Conservation (phyloP, 2,329 filamentous ascomycete genomes). For the Tolypocladium album region DNA sequence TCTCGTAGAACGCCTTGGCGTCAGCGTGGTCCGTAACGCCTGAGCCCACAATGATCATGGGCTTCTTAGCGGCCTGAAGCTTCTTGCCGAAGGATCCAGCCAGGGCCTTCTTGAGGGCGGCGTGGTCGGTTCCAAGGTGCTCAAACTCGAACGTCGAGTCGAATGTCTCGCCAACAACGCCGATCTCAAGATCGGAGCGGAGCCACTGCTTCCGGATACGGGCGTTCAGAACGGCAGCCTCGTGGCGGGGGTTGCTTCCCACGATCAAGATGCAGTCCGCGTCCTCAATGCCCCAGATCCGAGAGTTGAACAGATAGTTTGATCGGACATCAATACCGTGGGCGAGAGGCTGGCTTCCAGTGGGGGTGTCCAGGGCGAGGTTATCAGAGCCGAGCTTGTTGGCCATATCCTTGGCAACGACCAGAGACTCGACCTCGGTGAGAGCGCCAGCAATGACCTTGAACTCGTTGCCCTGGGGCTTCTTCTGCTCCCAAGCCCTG, state of each 20-base stretch:
- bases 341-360: slow-evolving; percentile 71
- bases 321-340: slow-evolving; percentile 90
- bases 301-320: slow-evolving; percentile 96
- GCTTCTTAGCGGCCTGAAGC: slow-evolving; percentile 74
- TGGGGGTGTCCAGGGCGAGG: slow-evolving; percentile 80
- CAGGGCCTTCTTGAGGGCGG: slow-evolving; percentile 74
- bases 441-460: slow-evolving; percentile 89
- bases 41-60: slow-evolving; percentile 95
- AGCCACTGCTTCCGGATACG: slow-evolving; percentile 98
- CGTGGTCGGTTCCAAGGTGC: slow-evolving; percentile 71
- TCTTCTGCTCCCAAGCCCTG: slow-evolving; percentile 66
- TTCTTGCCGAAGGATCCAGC: slow-evolving; percentile 87
- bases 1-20: slow-evolving; percentile 87
- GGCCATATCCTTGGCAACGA: slow-evolving; percentile 93
- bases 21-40: slow-evolving; percentile 85
- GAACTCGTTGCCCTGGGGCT: slow-evolving; percentile 86
- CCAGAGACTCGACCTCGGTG: slow-evolving; percentile 83
- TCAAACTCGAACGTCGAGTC: slow-evolving; percentile 94
- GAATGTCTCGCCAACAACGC: slow-evolving; percentile 81
- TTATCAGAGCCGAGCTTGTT: slow-evolving; percentile 97
- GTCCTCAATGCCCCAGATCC: slow-evolving; percentile 86
- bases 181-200: slow-evolving; percentile 86
- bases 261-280: slow-evolving; percentile 86
- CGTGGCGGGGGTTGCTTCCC: slow-evolving; percentile 89
- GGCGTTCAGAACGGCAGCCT: slow-evolving; percentile 90